Evolutionary conservation across 106 monocot genomes (phyloP), one percentile per base, ranked within the genome.

Genomic region (Narthecium ossifragum): DNA sequence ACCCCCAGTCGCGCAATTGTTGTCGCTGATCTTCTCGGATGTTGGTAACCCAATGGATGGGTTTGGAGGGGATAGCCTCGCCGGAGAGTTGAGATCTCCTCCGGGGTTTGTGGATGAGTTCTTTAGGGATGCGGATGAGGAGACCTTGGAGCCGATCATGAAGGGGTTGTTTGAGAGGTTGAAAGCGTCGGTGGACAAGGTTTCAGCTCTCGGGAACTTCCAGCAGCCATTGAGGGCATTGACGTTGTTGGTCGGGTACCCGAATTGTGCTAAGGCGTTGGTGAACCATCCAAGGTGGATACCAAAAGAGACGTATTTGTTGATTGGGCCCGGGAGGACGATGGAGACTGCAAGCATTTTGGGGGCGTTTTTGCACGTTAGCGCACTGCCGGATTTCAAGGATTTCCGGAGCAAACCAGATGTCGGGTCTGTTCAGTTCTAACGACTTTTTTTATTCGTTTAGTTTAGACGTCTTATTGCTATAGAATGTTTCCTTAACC

Each of bases 391-490:
- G 1, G 96, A 96, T 70, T 47, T 60, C 31, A 75, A 62, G 55
- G 68, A 87, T 50, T 96, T 90, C 48, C 81, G 65, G 68, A 86
- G 80, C 43, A 68, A 65, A 13, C 96, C 96, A 23, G 90, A 90
- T 74, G 84, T 96, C 22, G 83, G 96, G 96, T 96, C 36, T 87
- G 83, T 86, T 34, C n/a, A n/a, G n/a, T n/a, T n/a, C n/a, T n/a
- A n/a, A n/a, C n/a, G n/a, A n/a, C n/a, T n/a, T n/a, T n/a, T n/a
- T n/a, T n/a, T n/a, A n/a, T n/a, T n/a, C n/a, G n/a, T 29, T 4
- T 36, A 36, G 36, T 36, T 36, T 36, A 36, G 10, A 36, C 5
- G 10, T 36, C 10, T 36, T 36, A 36, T 10, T n/a, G n/a, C n/a
- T n/a, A n/a, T n/a, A n/a, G n/a, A n/a, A n/a, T n/a, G n/a, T n/a